Percentiles rank a stretch among this genome's conserved stretches.
phyloP scores from a whole-genome alignment of 352 stramenopile species.

The Pythium sp. region DNA sequence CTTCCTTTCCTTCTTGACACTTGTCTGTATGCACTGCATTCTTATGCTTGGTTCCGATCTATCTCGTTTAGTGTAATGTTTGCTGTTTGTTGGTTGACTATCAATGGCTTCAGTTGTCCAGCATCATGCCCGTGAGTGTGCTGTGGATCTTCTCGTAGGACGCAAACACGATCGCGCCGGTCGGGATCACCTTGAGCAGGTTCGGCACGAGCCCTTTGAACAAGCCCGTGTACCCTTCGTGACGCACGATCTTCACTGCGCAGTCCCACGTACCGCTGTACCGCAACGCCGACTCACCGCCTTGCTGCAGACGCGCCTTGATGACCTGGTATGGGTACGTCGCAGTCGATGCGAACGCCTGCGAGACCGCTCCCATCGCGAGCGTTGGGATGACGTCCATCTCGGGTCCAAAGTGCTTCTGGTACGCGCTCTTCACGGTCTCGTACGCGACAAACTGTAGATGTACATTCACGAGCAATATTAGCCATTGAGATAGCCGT shows the following conservation, averaged over 20 bases:
- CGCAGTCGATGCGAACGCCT: constrained; percentile 78
- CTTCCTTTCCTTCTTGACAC: constrained; percentile 17
- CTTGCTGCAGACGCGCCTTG: constrained; percentile 95
- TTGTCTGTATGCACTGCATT: not conserved
- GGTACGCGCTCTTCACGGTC: constrained; percentile 63
- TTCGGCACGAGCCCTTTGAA: constrained; percentile 97
- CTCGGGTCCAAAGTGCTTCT: constrained; percentile 50
- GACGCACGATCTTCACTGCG: constrained; percentile 83
- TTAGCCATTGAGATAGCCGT: not conserved
- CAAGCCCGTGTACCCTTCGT: constrained; percentile 91
- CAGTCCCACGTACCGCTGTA: constrained; percentile 92
- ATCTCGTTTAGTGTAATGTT: not conserved
- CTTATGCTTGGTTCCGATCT: constrained; percentile 17
- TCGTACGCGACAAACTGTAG: constrained; percentile 79
- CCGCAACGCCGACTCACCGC: constrained; percentile 67
- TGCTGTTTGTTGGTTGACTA: not conserved
- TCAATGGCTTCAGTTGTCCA: constrained; percentile 33
- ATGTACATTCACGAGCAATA: not conserved
- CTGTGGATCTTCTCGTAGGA: constrained; percentile 83
- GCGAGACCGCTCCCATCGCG: constrained; percentile 74
- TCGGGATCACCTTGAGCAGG: constrained; percentile 95
- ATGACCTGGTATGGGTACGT: constrained; percentile 97
- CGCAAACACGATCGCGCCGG: constrained; percentile 93
- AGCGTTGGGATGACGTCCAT: constrained; percentile 73
- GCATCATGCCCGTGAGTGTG: constrained; percentile 41